Base-by-base conservation (phyloP, 495 filamentous ascomycete species). In the Cercophora newfieldiana region DNA sequence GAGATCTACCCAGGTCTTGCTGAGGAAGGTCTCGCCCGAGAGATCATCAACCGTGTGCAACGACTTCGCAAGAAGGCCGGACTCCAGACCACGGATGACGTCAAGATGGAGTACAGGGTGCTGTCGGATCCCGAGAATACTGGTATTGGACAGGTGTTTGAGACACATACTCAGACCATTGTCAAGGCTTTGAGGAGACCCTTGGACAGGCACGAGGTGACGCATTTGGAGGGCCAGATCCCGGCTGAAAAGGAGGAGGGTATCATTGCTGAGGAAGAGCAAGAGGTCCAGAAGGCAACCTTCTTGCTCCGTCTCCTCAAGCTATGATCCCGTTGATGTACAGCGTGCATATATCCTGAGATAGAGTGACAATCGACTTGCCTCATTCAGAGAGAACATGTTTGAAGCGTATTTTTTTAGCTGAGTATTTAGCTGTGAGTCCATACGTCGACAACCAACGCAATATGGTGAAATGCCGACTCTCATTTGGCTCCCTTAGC, bases 251-350 rank as follows among this genome's bases (percentile, higher is more conserved):
- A 81, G 47, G 80, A 83, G 58, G 86, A 87, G 48, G 83, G 80
- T 21, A 79, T 93, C 57, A 92, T 97, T 69, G 81, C 87, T 61
- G 86, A 96, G 74, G 94, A 97, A 75, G 90, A 96, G 77, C 89
- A 94, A 68, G 93, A 97, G 79, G 87, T 97, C 58, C 90, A 92
- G 71, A 92, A 90, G 71, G 91, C 92, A 0, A 92, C 87, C 7
- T 93, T 97, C 79, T 80, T 95, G 81, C 75, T 97, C 76, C 87
- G 92, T 69, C 74, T 97, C 67, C 77, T 96, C 63, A 93, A 88
- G 80, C 78, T 97, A 63, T 94, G 26, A 57, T 57, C 28, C 30
- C 2, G 16, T 7, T 16, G 37, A 67, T 74, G 25, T 26, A 31
- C 53, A 24, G 22, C 24, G 16, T 33, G 48, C 14, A 14, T 2